Conservation (phyloP, 192 early-diverging fungal species). For the Chytriomyces sp. region DNA sequence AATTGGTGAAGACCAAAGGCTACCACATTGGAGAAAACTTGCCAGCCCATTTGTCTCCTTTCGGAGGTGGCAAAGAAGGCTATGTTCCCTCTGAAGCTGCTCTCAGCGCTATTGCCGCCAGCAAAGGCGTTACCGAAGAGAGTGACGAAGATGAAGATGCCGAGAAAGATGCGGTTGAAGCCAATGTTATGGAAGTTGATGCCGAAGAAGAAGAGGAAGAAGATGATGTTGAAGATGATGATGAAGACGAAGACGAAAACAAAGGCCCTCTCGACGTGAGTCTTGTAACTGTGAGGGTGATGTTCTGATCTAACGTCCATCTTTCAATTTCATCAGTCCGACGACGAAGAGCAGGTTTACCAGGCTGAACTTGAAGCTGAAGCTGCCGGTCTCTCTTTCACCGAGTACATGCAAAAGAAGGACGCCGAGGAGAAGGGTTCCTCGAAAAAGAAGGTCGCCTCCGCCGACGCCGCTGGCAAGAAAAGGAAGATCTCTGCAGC, state of each 20-base stretch:
- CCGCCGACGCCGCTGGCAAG: constrained; percentile 23
- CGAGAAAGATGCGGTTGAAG: constrained; percentile 69
- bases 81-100: constrained; percentile 73
- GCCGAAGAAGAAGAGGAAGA: constrained; percentile 56
- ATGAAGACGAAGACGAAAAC: constrained; percentile 63
- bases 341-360: constrained; percentile 56
- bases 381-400: constrained; percentile 69
- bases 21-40: constrained; percentile 84
- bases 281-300: neutral
- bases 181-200: constrained; percentile 62
- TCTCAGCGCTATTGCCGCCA: constrained; percentile 18
- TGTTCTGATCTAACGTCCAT: neutral
- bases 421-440: constrained; percentile 41
- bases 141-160: constrained; percentile 47
- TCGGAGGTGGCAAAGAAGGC: constrained; percentile 81
- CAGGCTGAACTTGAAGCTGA: constrained; percentile 72
- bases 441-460: constrained; percentile 47
- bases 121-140: constrained; percentile 16
- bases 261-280: constrained; percentile 34
- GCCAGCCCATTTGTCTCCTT: constrained; percentile 94
- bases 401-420: constrained; percentile 64
- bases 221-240: constrained; percentile 49
- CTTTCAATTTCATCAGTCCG: constrained; percentile 15
- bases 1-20: constrained; percentile 62
- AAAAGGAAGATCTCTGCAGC: constrained; percentile 61